These are phyloP conservation scores for Microbotryum saponariae DNA, from an alignment of 1,284 basidiomycete genomes.

Conservation along the genomic window DNA sequence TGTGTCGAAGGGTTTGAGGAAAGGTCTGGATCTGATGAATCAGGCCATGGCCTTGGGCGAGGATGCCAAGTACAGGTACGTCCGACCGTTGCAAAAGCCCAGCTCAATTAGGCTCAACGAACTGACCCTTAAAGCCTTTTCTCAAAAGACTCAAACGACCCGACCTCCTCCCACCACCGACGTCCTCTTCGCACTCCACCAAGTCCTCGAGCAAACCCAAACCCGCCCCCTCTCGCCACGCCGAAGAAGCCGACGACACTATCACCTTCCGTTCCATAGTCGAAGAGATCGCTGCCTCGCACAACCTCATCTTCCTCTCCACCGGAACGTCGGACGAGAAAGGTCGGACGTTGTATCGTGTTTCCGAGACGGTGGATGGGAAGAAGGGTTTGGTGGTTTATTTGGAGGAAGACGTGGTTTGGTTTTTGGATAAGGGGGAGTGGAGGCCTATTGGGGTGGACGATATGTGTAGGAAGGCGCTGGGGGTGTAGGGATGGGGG, in stretches of 20 bases:
- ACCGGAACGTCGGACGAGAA: slow-evolving; percentile 69
- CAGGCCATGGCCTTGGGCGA: slow-evolving; percentile 72
- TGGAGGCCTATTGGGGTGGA: slow-evolving; percentile 33
- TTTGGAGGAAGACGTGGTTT: slow-evolving; percentile 64
- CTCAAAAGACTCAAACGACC: slow-evolving; percentile 26
- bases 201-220: slow-evolving; percentile 14
- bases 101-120: too few species aligned
- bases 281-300: slow-evolving; percentile 71
- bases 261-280: slow-evolving; percentile 84
- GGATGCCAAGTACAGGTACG: slow-evolving; percentile 34
- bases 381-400: slow-evolving; percentile 77
- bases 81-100: background rate
- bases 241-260: slow-evolving; percentile 41
- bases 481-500: background rate
- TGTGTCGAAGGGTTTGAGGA: slow-evolving; percentile 68
- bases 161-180: slow-evolving; percentile 47
- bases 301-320: slow-evolving; percentile 82
- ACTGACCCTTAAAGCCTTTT: background rate
- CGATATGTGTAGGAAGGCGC: slow-evolving; percentile 32
- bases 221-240: background rate
- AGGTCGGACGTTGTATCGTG: slow-evolving; percentile 75
- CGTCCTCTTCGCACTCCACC: slow-evolving; percentile 48
- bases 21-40: slow-evolving; percentile 84
- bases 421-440: slow-evolving; percentile 22
- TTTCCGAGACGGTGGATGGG: slow-evolving; percentile 68